Evolutionary conservation across 2,329 filamentous ascomycete genomes (phyloP).

Genomic region (Chalara sp.): DNA sequence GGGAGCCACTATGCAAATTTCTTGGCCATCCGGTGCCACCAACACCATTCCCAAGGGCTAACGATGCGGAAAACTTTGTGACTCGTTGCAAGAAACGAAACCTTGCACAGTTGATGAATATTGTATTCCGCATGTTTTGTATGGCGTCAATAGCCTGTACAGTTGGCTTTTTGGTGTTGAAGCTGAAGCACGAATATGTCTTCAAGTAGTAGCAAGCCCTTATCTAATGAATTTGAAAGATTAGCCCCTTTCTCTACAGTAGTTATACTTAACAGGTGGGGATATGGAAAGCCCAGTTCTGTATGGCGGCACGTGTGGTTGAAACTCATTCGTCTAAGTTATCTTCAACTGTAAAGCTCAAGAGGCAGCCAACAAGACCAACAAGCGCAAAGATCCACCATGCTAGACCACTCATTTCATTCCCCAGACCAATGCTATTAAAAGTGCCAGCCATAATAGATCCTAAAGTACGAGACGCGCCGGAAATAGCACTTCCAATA

Average conservation of each 20-base stretch:
- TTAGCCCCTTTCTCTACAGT: too few relatives aligned
- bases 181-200: too few relatives aligned
- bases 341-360: too few relatives aligned
- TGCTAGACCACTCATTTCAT: conserved; percentile 46
- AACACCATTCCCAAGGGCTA: conserved; percentile 38
- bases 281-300: too few relatives aligned
- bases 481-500: conserved; percentile 47
- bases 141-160: too few relatives aligned
- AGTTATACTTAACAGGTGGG: too few relatives aligned
- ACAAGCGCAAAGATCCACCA: conserved; percentile 49
- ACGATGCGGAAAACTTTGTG: conserved; percentile 42
- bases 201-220: too few relatives aligned
- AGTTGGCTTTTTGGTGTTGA: too few relatives aligned
- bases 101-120: conserved; percentile 41
- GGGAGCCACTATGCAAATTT: conserved; percentile 39
- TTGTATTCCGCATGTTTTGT: conserved; percentile 10
- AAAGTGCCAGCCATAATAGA: conserved; percentile 48
- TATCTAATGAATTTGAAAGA: too few relatives aligned
- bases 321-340: too few relatives aligned
- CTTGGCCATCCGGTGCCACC: conserved; percentile 24
- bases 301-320: too few relatives aligned
- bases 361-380: conserved; percentile 46
- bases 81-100: conserved; percentile 38
- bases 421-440: conserved; percentile 43
- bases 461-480: conserved; percentile 46